Base-by-base conservation (phyloP, 164 flowering plant species). In the Kingdonia uniflora region DNA sequence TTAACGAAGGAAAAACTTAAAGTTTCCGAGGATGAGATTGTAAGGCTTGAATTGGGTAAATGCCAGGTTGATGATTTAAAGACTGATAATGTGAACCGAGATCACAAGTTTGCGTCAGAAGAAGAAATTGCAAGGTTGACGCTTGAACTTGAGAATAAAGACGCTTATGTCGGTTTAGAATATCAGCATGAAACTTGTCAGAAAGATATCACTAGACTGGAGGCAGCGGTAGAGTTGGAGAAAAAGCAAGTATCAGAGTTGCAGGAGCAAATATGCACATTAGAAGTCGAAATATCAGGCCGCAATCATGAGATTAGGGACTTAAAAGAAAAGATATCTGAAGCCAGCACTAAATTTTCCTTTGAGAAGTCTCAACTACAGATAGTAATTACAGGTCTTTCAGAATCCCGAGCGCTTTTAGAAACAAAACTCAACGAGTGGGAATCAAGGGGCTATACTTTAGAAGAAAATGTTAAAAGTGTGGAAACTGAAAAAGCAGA, bases 401-500 rank as follows among this genome's bases (percentile, higher is more conserved):
- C 44, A 11, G 44, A 41, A 11, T 41, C 44, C 16, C 44, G 16
- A 14, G 44, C 44, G 17, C 44, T 14, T 6, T 51, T 79, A 49
- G 75, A 72, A 50, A 74, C 65, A 49, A 74, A 74, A 52, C 62
- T 85, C 2, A 71, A 65, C 33, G 76, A 71, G 51, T 59, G 65
- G 68, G 77, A 76, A 57, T 51, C 45, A 20, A 75, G 66, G 19
- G 64, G 66, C 12, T 65, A 65, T 39, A 56, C 51, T 5, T 49
- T 74, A 15, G 87, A 75, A 55, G 82, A 74, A 2, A 72, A 73
- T 19, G 61, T n/a, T n/a, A n/a, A n/a, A n/a, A n/a, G n/a, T n/a
- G n/a, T n/a, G n/a, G n/a, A n/a, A n/a, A n/a, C n/a, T n/a, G n/a
- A n/a, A n/a, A n/a, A n/a, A n/a, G n/a, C n/a, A n/a, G n/a, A n/a